These are phyloP conservation scores for Hypoxylon sp. DNA, from an alignment of 2,329 filamentous ascomycete species.

Conservation along the genomic window DNA sequence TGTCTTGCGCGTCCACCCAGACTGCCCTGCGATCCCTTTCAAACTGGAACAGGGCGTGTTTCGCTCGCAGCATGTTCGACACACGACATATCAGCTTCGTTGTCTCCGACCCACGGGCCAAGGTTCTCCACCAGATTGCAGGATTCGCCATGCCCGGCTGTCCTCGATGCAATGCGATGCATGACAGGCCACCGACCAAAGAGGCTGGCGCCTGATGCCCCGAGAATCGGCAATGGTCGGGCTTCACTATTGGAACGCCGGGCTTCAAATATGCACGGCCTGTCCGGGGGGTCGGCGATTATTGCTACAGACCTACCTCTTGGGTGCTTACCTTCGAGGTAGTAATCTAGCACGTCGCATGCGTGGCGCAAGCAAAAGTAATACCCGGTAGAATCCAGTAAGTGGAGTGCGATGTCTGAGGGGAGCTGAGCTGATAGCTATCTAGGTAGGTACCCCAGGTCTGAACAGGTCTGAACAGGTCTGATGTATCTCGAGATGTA, in stretches of 20 bases:
- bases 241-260: conserved; percentile 12
- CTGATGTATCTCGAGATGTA: too few relatives aligned
- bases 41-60: neutral
- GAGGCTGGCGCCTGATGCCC: conserved; percentile 7
- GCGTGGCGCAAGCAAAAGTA: conserved; percentile 16
- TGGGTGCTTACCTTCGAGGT: too few relatives aligned
- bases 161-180: neutral
- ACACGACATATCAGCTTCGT: neutral
- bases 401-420: conserved; percentile 1
- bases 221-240: conserved; percentile 2
- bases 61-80: neutral
- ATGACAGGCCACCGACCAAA: conserved; percentile 1
- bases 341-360: conserved; percentile 7
- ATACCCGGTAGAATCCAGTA: neutral
- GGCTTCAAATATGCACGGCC: conserved; percentile 10
- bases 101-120: neutral
- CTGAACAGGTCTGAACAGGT: neutral
- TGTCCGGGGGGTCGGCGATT: conserved; percentile 17
- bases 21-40: neutral
- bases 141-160: neutral
- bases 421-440: neutral
- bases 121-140: neutral
- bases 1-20: conserved; percentile 10
- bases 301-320: neutral
- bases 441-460: too few relatives aligned